Evolutionary conservation across 1,284 basidiomycete species (phyloP).

Genomic region (Marasmius tenuissimus): DNA sequence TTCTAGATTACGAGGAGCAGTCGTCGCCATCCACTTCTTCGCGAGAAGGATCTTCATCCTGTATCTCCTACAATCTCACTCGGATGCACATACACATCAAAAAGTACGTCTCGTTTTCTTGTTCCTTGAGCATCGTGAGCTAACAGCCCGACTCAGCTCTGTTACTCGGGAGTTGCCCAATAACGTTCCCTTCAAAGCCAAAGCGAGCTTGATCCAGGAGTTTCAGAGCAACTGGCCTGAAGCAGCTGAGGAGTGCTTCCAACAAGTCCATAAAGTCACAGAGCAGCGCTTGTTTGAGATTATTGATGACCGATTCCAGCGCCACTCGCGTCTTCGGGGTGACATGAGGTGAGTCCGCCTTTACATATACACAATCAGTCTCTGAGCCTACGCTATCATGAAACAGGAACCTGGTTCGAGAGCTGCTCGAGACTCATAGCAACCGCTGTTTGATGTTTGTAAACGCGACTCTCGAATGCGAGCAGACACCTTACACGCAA

Average conservation of each 20-base stretch:
- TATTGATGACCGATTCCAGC: conserved; percentile 25
- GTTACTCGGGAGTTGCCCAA: conserved; percentile 29
- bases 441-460: conserved; percentile 22
- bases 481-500: conserved; percentile 37
- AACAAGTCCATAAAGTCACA: conserved; percentile 21
- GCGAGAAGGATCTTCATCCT: too few species aligned
- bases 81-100: neutral
- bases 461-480: conserved; percentile 28
- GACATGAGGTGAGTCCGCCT: neutral
- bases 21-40: neutral
- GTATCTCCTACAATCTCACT: neutral
- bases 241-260: conserved; percentile 27
- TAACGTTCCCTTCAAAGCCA: conserved; percentile 32
- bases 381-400: neutral
- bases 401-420: conserved; percentile 21
- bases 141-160: conserved; percentile 17
- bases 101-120: neutral
- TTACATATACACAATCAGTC: neutral
- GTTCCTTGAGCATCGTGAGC: neutral
- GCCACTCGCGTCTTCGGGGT: neutral
- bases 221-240: conserved; percentile 33
- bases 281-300: conserved; percentile 4
- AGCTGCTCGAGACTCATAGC: conserved; percentile 25
- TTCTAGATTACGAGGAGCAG: conserved; percentile 19
- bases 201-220: conserved; percentile 23